These are phyloP conservation scores for Harringtonia aguacate DNA, from an alignment of 2,329 filamentous ascomycete species.

Conservation along the genomic window DNA sequence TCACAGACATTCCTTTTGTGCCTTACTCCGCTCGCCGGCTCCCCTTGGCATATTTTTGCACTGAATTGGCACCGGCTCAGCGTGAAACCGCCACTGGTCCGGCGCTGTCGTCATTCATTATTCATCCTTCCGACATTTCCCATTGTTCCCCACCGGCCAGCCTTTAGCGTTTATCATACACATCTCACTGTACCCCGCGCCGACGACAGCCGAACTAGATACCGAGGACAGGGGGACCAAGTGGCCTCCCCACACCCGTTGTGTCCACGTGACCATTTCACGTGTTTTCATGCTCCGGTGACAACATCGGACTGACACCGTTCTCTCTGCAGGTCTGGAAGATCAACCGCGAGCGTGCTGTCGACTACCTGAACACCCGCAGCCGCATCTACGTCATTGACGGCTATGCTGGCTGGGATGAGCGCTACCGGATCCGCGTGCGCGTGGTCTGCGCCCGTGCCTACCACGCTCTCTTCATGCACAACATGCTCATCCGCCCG, in stretches of 20 bases:
- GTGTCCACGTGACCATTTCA: background rate
- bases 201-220: slow-evolving; percentile 11
- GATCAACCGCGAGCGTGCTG: slow-evolving; percentile 96
- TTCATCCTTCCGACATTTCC: slow-evolving; percentile 9
- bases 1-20: background rate
- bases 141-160: slow-evolving; percentile 6
- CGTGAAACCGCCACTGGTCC: too few species aligned
- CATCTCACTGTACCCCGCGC: slow-evolving; percentile 5
- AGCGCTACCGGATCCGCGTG: slow-evolving; percentile 95
- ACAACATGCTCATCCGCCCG: slow-evolving; percentile 99
- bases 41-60: background rate
- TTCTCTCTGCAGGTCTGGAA: slow-evolving; percentile 71
- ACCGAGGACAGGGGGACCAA: too few species aligned
- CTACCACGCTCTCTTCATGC: slow-evolving; percentile 99
- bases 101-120: background rate
- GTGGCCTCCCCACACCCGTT: too few species aligned
- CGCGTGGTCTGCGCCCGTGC: slow-evolving; percentile 97
- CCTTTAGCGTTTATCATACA: slow-evolving; percentile 8
- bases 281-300: background rate
- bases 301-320: slow-evolving; percentile 17
- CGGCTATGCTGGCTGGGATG: slow-evolving; percentile 95
- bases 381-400: slow-evolving; percentile 98
- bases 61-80: too few species aligned
- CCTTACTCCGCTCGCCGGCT: background rate
- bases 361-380: slow-evolving; percentile 98